Base-by-base conservation (phyloP, 495 filamentous ascomycete genomes). In the Tricharina praecox region DNA sequence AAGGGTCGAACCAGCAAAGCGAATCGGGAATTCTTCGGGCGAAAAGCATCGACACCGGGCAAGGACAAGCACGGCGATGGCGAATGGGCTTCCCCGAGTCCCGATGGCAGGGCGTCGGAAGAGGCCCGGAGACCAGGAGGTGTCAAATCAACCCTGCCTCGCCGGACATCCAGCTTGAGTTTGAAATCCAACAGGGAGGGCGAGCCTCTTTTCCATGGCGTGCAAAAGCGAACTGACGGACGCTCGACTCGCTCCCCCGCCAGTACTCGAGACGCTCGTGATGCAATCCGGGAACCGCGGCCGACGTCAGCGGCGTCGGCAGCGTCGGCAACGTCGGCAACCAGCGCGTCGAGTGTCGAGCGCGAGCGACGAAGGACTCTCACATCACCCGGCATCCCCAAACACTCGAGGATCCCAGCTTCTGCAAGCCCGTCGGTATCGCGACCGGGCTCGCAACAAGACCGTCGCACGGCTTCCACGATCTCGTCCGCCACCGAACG, bases 401-500 rank as follows among this genome's bases (percentile, higher is more conserved):
- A 18, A 23, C 33, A 20, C 11, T 48, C 45, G 1, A 30, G 45
- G 4, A 30, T 46, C 23, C 43, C 43, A 20, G 4, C 28, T 15
- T 34, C 43, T 20, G 40, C 26, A 15, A 48, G 45, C 23, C 45
- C 45, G 8, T 18, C 33, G 9, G 20, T 28, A n/a, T 48, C 45
- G 23, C 30, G 45, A 3, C 45, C 45, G 1, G 39, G n/a, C 3
- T 48, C 45, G 34, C 37, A 34, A 19, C 32, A 48, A n/a, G 45
- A 38, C 19, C 21, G 45, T 15, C 10, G 34, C 7, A 48, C 45
- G 9, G 37, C 39, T 20, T 48, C 45, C 16, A 48, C 45, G 9
- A 19, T 48, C 15, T 48, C 45, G 5, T 48, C 45, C 11, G 16
- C 32, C 2, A 5, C 45, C 34, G 45, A 48, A 15, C 45, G 45